phyloP scores from a whole-genome alignment of 371 early-diverging fungal species.

The Zopfochytrium polystomum region DNA sequence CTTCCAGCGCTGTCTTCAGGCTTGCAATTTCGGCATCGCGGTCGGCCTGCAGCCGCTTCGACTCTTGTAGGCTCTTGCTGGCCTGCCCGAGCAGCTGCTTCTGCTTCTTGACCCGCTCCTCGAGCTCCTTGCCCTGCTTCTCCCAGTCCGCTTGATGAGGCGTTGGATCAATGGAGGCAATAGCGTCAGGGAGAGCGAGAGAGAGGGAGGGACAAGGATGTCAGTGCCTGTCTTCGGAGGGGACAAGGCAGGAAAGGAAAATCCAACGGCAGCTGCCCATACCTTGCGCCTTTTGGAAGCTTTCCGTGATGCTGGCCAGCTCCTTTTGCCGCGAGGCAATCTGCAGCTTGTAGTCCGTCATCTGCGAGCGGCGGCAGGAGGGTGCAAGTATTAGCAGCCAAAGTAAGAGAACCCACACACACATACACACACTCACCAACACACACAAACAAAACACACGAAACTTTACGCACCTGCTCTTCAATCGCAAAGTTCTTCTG shows the following conservation, averaged over 20 bases:
- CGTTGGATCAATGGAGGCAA: background rate
- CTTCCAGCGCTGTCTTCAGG: slow-evolving; percentile 14
- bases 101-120: slow-evolving; percentile 25
- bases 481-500: slow-evolving; percentile 10
- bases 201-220: too few relatives aligned
- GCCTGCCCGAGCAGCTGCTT: slow-evolving; percentile 29
- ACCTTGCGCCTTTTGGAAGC: slow-evolving; percentile 65
- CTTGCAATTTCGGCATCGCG: slow-evolving; percentile 20
- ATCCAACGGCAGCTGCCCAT: slow-evolving; percentile 17
- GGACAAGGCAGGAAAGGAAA: background rate
- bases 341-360: slow-evolving; percentile 28
- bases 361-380: background rate
- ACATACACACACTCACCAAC: background rate
- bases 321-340: slow-evolving; percentile 26
- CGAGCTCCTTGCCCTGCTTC: slow-evolving; percentile 10
- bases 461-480: slow-evolving; percentile 17
- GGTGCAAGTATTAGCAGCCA: background rate
- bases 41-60: slow-evolving; percentile 16
- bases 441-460: background rate
- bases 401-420: too few relatives aligned
- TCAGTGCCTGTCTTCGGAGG: background rate
- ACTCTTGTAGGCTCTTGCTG: slow-evolving; percentile 31
- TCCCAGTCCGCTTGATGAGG: slow-evolving; percentile 7
- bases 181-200: too few relatives aligned
- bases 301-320: slow-evolving; percentile 8